Conservation (phyloP, 352 stramenopile genomes). For the Stramenopiles sp. region DNA sequence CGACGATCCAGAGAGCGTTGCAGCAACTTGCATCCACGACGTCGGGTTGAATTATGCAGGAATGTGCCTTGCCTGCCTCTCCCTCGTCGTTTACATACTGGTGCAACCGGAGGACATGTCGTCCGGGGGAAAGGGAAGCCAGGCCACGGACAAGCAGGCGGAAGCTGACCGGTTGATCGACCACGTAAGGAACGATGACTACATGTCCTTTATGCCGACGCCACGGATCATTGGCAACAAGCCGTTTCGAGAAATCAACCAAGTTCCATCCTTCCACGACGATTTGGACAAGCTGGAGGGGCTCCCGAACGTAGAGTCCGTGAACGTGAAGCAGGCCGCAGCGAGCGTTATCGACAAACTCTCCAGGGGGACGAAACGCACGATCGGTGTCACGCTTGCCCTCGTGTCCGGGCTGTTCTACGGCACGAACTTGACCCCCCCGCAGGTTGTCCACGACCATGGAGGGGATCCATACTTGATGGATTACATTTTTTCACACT, state of each 20-base stretch:
- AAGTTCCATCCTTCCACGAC: constrained; percentile 9
- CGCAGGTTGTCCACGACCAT: constrained; percentile 24
- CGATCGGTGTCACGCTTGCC: constrained; percentile 20
- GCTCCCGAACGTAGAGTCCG: neutral
- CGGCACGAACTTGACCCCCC: constrained; percentile 22
- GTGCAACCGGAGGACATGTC: constrained; percentile 16
- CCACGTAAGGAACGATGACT: constrained; percentile 8
- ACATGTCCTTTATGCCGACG: constrained; percentile 6
- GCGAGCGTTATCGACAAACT: constrained; percentile 17
- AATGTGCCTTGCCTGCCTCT: constrained; percentile 18
- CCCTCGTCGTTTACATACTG: constrained; percentile 17
- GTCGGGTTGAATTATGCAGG: constrained; percentile 22
- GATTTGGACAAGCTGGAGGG: constrained; percentile 10
- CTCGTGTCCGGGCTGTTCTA: constrained; percentile 24
- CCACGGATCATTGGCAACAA: constrained; percentile 6
- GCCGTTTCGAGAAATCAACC: constrained; percentile 10
- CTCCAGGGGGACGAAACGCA: constrained; percentile 15
- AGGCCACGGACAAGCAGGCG: neutral
- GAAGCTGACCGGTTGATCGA: constrained; percentile 4
- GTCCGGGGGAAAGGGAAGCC: neutral
- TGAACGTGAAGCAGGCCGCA: constrained; percentile 19
- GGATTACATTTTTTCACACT: constrained; percentile 28
- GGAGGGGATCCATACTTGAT: constrained; percentile 14
- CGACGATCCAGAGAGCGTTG: neutral
- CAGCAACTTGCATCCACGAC: constrained; percentile 15